Conservation (phyloP, 805 yeast genomes). For the Candida ulmi region DNA sequence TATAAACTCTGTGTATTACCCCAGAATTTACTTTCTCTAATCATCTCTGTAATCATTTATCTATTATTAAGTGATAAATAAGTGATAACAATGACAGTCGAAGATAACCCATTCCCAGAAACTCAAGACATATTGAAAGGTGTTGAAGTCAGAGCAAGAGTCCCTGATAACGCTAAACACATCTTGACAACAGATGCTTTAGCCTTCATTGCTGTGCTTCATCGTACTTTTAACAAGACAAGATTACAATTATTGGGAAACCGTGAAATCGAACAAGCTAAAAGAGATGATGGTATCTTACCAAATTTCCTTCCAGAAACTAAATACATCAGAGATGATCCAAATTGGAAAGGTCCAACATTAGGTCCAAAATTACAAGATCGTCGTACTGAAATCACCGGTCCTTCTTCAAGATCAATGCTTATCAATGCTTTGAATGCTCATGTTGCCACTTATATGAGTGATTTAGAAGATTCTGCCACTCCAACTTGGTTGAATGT, state of each 20-base stretch:
- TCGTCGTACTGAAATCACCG: constrained; percentile 78
- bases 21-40: not conserved
- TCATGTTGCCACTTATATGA: constrained; percentile 76
- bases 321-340: constrained; percentile 60
- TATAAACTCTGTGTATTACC: too few relatives aligned
- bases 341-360: constrained; percentile 71
- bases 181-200: constrained; percentile 45
- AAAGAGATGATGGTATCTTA: constrained; percentile 55
- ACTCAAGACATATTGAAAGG: constrained; percentile 26
- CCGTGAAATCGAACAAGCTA: constrained; percentile 55
- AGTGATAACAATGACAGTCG: constrained; percentile 7
- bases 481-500: constrained; percentile 81
- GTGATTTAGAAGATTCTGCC: constrained; percentile 80
- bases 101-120: constrained; percentile 24
- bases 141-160: constrained; percentile 31
- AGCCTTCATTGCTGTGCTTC: constrained; percentile 65
- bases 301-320: constrained; percentile 68
- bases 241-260: constrained; percentile 55
- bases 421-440: constrained; percentile 77
- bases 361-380: constrained; percentile 68
- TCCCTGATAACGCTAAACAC: constrained; percentile 33
- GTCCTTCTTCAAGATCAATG: constrained; percentile 84
- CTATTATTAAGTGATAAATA: not conserved
- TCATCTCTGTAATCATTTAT: too few relatives aligned
- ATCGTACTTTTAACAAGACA: constrained; percentile 61